These are phyloP conservation scores for Lodderomyces pseudojiufengensis DNA, from an alignment of 1,139 yeast genomes.

Conservation along the genomic window DNA sequence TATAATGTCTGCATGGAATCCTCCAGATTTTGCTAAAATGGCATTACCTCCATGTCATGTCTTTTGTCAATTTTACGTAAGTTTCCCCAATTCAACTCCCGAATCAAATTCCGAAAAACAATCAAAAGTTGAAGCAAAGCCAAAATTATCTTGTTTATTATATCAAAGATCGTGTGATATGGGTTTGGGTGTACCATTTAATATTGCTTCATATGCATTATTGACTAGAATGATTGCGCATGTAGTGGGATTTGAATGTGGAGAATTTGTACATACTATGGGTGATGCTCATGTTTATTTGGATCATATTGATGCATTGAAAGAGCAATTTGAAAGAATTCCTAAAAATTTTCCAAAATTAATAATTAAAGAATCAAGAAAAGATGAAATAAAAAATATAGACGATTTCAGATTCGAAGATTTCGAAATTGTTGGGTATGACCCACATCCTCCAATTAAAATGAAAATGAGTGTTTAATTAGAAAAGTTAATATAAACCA, in stretches of 20 bases:
- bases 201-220: slow-evolving; percentile 93
- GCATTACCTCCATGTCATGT: slow-evolving; percentile 99
- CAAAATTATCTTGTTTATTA: slow-evolving; percentile 77
- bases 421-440: slow-evolving; percentile 71
- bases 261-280: slow-evolving; percentile 90
- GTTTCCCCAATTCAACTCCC: slow-evolving; percentile 51
- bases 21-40: slow-evolving; percentile 89
- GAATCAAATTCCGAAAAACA: slow-evolving; percentile 15
- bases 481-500: slow-evolving; percentile 40
- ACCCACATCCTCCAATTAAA: slow-evolving; percentile 78
- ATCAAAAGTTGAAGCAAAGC: slow-evolving; percentile 31
- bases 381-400: slow-evolving; percentile 51
- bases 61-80: slow-evolving; percentile 91
- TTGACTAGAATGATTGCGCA: slow-evolving; percentile 94
- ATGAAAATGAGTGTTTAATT: slow-evolving; percentile 88
- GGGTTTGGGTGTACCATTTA: slow-evolving; percentile 98
- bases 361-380: slow-evolving; percentile 55
- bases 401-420: slow-evolving; percentile 90
- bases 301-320: slow-evolving; percentile 88
- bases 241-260: slow-evolving; percentile 89
- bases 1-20: slow-evolving; percentile 97
- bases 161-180: slow-evolving; percentile 98
- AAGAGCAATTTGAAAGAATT: slow-evolving; percentile 67
- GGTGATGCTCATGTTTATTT: slow-evolving; percentile 96
- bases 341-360: slow-evolving; percentile 83